These are phyloP conservation scores for Penicillium sumatraense DNA, from an alignment of 2,329 filamentous ascomycete genomes.

Conservation along the genomic window DNA sequence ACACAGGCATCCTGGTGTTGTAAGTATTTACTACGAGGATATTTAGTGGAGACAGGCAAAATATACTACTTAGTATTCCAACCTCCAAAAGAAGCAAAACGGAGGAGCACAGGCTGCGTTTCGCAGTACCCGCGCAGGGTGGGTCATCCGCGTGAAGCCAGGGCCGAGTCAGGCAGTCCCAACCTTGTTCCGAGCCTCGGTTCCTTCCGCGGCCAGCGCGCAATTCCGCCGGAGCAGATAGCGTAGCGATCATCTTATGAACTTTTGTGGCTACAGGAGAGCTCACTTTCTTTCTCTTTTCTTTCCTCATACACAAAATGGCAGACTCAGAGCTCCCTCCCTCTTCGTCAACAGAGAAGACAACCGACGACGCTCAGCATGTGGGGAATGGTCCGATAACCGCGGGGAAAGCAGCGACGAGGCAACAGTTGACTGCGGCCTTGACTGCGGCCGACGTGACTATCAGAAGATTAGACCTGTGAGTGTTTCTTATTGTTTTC, in stretches of 20 bases:
- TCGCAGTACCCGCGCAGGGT: background rate
- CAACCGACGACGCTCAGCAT: conserved; percentile 19
- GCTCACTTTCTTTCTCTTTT: conserved; percentile 2
- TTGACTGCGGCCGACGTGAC: conserved; percentile 34
- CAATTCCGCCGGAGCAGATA: conserved; percentile 9
- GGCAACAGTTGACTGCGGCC: conserved; percentile 30
- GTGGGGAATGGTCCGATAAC: conserved; percentile 20
- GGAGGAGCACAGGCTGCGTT: background rate
- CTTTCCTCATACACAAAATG: conserved; percentile 19
- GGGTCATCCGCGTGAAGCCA: conserved; percentile 5
- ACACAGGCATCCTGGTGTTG: background rate
- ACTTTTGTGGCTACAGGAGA: background rate
- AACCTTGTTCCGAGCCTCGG: conserved; percentile 35
- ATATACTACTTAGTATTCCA: background rate
- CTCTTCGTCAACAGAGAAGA: conserved; percentile 12
- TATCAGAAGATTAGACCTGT: conserved; percentile 38
- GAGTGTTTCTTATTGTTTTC: conserved; percentile 4
- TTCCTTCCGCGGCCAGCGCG: conserved; percentile 18
- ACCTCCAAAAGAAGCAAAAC: background rate
- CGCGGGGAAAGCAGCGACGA: conserved; percentile 29
- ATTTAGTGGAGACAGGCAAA: background rate
- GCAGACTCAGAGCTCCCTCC: conserved; percentile 23
- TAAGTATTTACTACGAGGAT: background rate
- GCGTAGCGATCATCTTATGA: background rate
- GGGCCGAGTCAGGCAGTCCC: conserved; percentile 17